A percentile compares a stretch with the other conserved stretches of the same genome.
Conservation (phyloP, 768 basidiomycete genomes). For the Lactarius evosmus region DNA sequence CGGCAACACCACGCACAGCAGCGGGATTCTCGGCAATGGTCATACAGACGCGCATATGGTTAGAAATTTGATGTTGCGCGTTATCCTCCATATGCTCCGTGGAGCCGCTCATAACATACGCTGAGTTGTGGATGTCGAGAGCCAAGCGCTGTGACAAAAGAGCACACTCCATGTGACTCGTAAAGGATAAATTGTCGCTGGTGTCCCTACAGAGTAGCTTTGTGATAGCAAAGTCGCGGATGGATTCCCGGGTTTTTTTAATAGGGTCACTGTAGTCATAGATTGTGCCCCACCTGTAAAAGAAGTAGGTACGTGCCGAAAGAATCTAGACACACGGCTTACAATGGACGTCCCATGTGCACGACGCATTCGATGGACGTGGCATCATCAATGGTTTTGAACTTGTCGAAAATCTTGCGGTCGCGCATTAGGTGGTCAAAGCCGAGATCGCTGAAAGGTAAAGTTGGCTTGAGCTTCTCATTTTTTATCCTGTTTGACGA, state of each 20-base stretch:
- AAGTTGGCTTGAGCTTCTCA: background rate
- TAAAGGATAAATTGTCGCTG: accelerated
- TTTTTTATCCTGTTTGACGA: background rate
- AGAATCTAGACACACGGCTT: background rate
- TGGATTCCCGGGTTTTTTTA: background rate
- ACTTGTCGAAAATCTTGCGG: background rate
- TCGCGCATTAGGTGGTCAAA: constrained; percentile 3
- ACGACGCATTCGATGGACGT: too few relatives aligned
- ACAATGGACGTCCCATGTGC: background rate
- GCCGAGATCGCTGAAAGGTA: background rate
- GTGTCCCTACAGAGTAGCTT: background rate
- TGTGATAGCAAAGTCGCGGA: background rate
- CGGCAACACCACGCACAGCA: background rate
- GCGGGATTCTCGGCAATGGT: background rate
- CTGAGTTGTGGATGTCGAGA: background rate
- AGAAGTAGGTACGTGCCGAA: background rate
- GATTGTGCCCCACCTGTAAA: background rate
- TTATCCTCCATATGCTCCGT: background rate
- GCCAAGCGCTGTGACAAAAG: background rate
- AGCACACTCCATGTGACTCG: background rate
- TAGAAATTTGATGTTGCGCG: background rate
- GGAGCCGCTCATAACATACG: background rate
- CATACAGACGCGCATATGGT: background rate
- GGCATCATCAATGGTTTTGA: background rate
- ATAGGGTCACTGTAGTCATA: background rate